Evolutionary conservation across 257 asterid species (phyloP), one percentile per base, ranked within the genome.

Genomic region (Przewalskia tangutica): DNA sequence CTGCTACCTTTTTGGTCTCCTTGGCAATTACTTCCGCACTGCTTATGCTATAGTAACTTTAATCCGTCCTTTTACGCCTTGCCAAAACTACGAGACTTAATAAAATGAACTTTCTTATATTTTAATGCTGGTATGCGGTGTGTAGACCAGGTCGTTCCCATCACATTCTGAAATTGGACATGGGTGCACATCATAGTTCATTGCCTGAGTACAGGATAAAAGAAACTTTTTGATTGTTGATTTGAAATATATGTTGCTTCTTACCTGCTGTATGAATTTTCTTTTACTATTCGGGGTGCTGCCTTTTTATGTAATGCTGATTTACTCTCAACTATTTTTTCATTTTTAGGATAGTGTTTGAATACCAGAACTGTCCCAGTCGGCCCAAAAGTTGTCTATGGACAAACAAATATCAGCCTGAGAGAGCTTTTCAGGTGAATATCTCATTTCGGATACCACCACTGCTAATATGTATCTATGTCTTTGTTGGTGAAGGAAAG

Each of bases 391-490:
- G 91, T 85, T 87, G 93, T 87, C 86, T 96, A 64, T 96, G 99
- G 99, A 94, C 97, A 2, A 91, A 94, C 89, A 96, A 93, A 86
- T 93, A 93, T 88, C 93, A 86, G 85, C 99, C 99, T 81, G 90
- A 83, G 88, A 92, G 83, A 87, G 90, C 94, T 83, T 85, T 86
- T 64, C 93, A 96, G 99, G 99, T 96, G 77, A 82, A 82, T 27
- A 27, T 84, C 67, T 77, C 81, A 32, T 55, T 55, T 66, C 73
- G 27, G 56, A 62, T 48, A 75, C 44, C 77, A 51, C 54, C 68
- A 82, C 67, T 81, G 56, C 68, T 13, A 68, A 38, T 82, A 13
- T 34, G 23, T 48, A 5, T 55, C 34, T 51, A 65, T 44, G 40
- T 66, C 66, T 46, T 84, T 68, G 81, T 40, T 73, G 77, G 66